A percentile compares a stretch with the other conserved stretches of the same genome.
Evolutionary conservation across 371 early-diverging fungal species (phyloP).

Genomic region (Mortierella sp.): DNA sequence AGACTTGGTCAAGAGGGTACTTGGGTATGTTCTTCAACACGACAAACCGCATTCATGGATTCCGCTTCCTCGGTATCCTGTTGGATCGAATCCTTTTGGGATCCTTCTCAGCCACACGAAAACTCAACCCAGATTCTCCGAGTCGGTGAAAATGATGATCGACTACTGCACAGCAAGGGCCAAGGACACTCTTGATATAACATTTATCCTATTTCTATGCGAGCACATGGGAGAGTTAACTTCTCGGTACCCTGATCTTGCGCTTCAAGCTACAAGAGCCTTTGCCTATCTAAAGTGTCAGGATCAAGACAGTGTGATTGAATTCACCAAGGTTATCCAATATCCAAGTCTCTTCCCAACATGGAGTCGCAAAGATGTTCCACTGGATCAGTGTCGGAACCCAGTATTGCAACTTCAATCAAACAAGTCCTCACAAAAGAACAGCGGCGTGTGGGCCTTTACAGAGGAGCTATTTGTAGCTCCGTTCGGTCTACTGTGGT

Average conservation of each 20-base stretch:
- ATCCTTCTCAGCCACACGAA: too few species aligned
- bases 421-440: constrained; percentile 6
- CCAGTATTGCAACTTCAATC: constrained; percentile 19
- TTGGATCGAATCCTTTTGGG: too few species aligned
- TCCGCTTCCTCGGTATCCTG: too few species aligned
- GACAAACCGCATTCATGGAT: too few species aligned
- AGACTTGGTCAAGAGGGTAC: too few species aligned
- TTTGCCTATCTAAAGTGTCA: background rate
- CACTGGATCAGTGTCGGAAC: constrained; percentile 8
- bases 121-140: background rate
- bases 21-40: too few species aligned
- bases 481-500: constrained; percentile 19
- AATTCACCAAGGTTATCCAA: constrained; percentile 16
- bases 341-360: constrained; percentile 1
- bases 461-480: constrained; percentile 15
- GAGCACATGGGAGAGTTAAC: too few species aligned
- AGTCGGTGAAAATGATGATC: constrained; percentile 15
- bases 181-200: background rate
- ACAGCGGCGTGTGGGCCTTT: constrained; percentile 8
- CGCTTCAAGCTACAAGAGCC: too few species aligned
- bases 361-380: background rate
- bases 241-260: too few species aligned
- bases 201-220: too few species aligned
- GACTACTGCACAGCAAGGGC: constrained; percentile 14
- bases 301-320: constrained; percentile 10